Evolutionary conservation across 345 rosid genomes (phyloP).

Genomic region (Pugionium dolabratum): DNA sequence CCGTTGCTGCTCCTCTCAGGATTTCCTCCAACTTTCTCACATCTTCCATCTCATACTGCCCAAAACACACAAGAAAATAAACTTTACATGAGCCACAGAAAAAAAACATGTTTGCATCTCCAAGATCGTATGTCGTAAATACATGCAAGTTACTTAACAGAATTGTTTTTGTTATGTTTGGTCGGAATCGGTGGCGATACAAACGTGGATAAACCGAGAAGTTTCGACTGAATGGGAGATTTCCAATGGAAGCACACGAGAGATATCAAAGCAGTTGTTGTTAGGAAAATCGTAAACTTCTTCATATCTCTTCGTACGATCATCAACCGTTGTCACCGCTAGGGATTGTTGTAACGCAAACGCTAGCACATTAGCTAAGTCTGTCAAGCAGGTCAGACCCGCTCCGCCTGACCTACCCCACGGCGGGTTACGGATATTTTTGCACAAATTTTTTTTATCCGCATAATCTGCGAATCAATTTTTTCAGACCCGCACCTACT

Average conservation of each 20-base stretch:
- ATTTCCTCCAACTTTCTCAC: conserved; percentile 1
- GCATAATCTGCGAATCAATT: too few relatives aligned
- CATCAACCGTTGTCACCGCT: background rate
- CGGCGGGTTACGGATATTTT: too few relatives aligned
- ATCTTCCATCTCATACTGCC: background rate
- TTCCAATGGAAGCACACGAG: background rate
- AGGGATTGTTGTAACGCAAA: background rate
- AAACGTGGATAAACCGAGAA: background rate
- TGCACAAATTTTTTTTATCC: too few relatives aligned
- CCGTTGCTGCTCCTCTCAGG: conserved; percentile 8
- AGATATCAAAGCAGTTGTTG: background rate
- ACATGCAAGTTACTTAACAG: background rate
- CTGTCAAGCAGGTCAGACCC: too few relatives aligned
- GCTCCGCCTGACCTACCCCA: too few relatives aligned
- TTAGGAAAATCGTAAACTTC: background rate
- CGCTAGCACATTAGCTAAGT: background rate
- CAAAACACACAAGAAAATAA: too few relatives aligned
- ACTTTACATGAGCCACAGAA: background rate
- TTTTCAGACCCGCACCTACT: too few relatives aligned
- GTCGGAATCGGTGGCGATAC: background rate
- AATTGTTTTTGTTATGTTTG: background rate
- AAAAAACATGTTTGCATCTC: background rate
- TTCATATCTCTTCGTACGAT: background rate
- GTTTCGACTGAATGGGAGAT: conserved; percentile 4
- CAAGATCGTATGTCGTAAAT: background rate